These are phyloP conservation scores for Metarhizium humberi DNA, from an alignment of 2,329 filamentous ascomycete genomes.

Conservation along the genomic window DNA sequence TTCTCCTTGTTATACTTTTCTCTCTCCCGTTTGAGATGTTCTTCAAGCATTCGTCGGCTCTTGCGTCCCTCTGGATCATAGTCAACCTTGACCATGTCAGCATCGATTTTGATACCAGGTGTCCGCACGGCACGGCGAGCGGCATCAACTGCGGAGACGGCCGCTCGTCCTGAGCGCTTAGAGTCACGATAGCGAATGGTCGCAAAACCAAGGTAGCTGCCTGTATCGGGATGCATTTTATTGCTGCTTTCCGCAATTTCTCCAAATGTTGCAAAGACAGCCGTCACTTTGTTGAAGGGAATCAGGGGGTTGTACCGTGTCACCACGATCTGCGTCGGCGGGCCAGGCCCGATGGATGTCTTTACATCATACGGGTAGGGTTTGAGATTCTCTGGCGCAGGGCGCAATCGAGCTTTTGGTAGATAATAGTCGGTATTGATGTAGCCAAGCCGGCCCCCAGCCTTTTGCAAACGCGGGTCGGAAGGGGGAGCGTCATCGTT, in stretches of 20 bases:
- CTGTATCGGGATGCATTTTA: constrained; percentile 89
- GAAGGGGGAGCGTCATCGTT: constrained; percentile 69
- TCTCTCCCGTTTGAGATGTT: constrained; percentile 59
- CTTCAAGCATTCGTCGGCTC: constrained; percentile 70
- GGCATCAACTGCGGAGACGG: constrained; percentile 64
- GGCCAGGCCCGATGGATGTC: constrained; percentile 80
- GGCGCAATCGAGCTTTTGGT: constrained; percentile 61
- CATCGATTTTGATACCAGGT: constrained; percentile 71
- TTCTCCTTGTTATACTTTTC: constrained; percentile 42
- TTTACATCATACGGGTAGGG: constrained; percentile 74
- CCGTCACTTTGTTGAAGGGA: constrained; percentile 65
- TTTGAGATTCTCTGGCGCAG: constrained; percentile 68
- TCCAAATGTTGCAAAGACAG: constrained; percentile 71
- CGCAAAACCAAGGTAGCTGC: constrained; percentile 87
- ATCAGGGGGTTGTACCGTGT: constrained; percentile 93
- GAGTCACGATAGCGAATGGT: constrained; percentile 81
- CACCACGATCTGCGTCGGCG: constrained; percentile 83
- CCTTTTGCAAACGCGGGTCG: constrained; percentile 71
- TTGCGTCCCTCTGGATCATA: constrained; percentile 82
- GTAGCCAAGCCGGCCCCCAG: constrained; percentile 52
- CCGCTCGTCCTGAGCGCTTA: constrained; percentile 31
- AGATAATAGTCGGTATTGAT: constrained; percentile 63
- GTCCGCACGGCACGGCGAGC: constrained; percentile 71
- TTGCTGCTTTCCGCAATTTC: constrained; percentile 88
- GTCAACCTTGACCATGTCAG: constrained; percentile 69